Evolutionary conservation across 495 filamentous ascomycete species (phyloP), one percentile per base, ranked within the genome.

Genomic region (Rostrohypoxylon terebratum): DNA sequence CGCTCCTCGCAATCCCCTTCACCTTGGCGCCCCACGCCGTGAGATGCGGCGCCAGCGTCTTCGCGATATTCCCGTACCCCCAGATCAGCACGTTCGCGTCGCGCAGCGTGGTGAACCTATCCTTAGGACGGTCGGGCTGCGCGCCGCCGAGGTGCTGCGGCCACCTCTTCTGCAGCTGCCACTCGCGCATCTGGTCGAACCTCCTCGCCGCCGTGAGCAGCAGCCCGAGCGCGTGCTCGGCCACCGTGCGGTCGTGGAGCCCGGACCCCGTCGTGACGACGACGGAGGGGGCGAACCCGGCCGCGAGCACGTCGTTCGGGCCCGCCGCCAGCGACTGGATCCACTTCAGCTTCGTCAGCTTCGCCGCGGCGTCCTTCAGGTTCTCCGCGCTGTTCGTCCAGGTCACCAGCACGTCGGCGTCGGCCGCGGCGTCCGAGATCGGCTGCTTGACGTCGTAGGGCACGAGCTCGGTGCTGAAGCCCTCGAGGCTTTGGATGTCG

Each of bases 1-100:
- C 81, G 42, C 84, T 80, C 1, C 86, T 69, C 31, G 86, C 86
- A 2, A 86, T 68, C 13, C 86, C 86, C 50, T 69, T 71, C 1
- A 84, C 82, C 0, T 62, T 77, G 33, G 88, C 83, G 42, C 85
- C 86, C 50, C 82, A 83, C 4, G 86, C 91, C 48, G 83, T 81
- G 1, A 93, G 89, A 53, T 91, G 88, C 74, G 85, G 88, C 64
- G 89, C 89, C 68, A 97, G 84, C 71, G 93, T 90, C 83, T 90
- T 79, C 48, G 92, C 93, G 59, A 96, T 96, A 38, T 93, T 93
- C 28, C 94, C 94, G 87, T 94, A 94, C 1, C 94, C 94, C 71
- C 96, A 86, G 71, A 97, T 90, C 18, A 77, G 45, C 1, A 85
- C 76, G 21, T 77, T 73, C 14, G 87, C 86, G 53, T 84, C 84